Percentiles rank a stretch among this genome's conserved stretches.
phyloP scores from a whole-genome alignment of 805 yeast species.

The Suhomyces tanzawaensis region DNA sequence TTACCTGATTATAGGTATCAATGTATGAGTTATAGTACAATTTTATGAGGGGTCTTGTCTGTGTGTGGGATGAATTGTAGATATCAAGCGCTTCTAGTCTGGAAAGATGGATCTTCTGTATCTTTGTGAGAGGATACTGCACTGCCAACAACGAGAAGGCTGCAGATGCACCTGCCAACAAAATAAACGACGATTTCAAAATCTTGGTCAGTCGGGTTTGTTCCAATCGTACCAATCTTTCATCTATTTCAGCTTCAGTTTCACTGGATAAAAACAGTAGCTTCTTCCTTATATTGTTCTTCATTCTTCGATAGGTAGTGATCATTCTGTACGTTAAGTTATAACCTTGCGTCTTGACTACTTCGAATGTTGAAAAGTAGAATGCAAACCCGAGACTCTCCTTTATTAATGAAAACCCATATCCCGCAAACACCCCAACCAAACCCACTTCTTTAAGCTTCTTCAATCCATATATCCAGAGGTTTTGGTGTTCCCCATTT shows the following conservation, averaged over 20 bases:
- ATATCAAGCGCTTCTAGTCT: constrained; percentile 79
- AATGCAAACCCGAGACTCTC: constrained; percentile 83
- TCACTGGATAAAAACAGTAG: constrained; percentile 17
- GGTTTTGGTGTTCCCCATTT: constrained; percentile 59
- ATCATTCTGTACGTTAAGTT: constrained; percentile 46
- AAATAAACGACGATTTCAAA: constrained; percentile 65
- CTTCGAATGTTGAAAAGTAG: constrained; percentile 78
- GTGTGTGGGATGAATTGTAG: constrained; percentile 37
- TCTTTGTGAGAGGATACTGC: constrained; percentile 77
- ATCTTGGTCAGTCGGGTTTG: constrained; percentile 43
- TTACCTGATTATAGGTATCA: constrained; percentile 66
- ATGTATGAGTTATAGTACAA: constrained; percentile 73
- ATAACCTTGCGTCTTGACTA: constrained; percentile 68
- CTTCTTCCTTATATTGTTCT: constrained; percentile 23
- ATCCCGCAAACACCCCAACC: constrained; percentile 88
- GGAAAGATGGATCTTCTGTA: constrained; percentile 77
- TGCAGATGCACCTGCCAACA: constrained; percentile 86
- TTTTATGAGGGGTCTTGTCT: constrained; percentile 36
- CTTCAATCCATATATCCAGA: constrained; percentile 73
- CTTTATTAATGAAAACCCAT: constrained; percentile 70
- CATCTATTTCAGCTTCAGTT: constrained; percentile 20
- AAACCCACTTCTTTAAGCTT: constrained; percentile 74
- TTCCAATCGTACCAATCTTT: constrained; percentile 26
- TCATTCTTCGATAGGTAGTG: constrained; percentile 41
- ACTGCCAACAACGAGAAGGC: constrained; percentile 72